A percentile compares a stretch with the other conserved stretches of the same genome.
These are phyloP conservation scores for Penicillium sp. DNA, from an alignment of 2,329 filamentous ascomycete species.

Conservation along the genomic window DNA sequence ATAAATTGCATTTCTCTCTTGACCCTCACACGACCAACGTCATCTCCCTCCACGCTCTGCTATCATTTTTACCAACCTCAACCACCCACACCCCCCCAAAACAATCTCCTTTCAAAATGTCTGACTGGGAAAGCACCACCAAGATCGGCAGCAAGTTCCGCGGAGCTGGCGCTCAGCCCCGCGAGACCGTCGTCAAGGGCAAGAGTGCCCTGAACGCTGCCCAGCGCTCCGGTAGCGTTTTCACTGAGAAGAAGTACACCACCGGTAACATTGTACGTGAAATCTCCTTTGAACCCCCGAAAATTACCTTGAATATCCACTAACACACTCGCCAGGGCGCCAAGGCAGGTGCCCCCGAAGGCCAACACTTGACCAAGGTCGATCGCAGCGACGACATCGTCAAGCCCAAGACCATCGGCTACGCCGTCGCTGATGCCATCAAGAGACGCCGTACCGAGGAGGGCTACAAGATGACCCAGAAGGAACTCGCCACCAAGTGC, in stretches of 20 bases:
- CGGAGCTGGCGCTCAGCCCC: slow-evolving; percentile 59
- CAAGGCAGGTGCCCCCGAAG: slow-evolving; percentile 61
- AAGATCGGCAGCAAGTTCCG: slow-evolving; percentile 89
- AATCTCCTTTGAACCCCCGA: not conserved
- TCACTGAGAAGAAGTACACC: slow-evolving; percentile 91
- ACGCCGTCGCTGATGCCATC: slow-evolving; percentile 79
- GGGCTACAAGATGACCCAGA: slow-evolving; percentile 95
- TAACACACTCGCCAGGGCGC: slow-evolving; percentile 39
- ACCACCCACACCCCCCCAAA: slow-evolving; percentile 3
- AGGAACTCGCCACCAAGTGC: slow-evolving; percentile 79
- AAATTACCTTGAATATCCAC: slow-evolving; percentile 1
- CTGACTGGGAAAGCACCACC: slow-evolving; percentile 85
- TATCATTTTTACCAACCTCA: slow-evolving; percentile 1
- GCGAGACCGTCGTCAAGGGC: slow-evolving; percentile 87
- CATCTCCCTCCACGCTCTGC: slow-evolving; percentile 17
- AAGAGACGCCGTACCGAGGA: slow-evolving; percentile 73
- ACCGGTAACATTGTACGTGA: slow-evolving; percentile 72
- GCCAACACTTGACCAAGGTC: slow-evolving; percentile 95
- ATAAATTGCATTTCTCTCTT: slow-evolving; percentile 36
- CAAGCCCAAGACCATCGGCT: slow-evolving; percentile 89
- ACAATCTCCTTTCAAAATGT: slow-evolving; percentile 48
- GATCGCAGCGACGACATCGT: slow-evolving; percentile 97
- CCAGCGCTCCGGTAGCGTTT: slow-evolving; percentile 70
- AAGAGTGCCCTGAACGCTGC: slow-evolving; percentile 85
- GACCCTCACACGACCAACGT: slow-evolving; percentile 33